Evolutionary conservation across 1,284 basidiomycete species (phyloP).

Genomic region (Neotropicomus parvogracilis): DNA sequence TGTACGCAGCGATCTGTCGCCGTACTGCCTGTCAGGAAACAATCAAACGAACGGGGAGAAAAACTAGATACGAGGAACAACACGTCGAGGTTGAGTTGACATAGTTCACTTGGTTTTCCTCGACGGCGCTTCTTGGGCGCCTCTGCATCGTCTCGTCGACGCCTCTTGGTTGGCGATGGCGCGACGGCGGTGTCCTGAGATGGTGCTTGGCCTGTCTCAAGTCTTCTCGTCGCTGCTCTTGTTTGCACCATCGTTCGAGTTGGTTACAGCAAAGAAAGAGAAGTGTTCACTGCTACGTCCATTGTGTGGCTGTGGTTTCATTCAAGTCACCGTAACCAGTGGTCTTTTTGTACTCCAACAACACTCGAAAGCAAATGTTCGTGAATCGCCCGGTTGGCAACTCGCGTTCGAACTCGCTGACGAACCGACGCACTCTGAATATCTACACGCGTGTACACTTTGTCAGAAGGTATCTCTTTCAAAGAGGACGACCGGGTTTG

Average conservation of each 20-base stretch:
- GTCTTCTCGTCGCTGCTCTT: not conserved
- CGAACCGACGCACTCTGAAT: too few relatives aligned
- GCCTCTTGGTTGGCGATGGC: not conserved
- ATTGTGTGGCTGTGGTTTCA: too few relatives aligned
- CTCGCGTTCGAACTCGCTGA: too few relatives aligned
- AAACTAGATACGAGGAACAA: slow-evolving; percentile 2
- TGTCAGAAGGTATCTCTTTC: too few relatives aligned
- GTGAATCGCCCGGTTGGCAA: too few relatives aligned
- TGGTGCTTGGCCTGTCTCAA: not conserved
- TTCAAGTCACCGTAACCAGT: too few relatives aligned
- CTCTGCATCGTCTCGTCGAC: not conserved
- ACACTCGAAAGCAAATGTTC: too few relatives aligned
- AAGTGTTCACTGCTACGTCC: too few relatives aligned
- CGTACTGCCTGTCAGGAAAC: not conserved
- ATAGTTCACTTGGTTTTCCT: not conserved
- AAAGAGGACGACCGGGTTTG: too few relatives aligned
- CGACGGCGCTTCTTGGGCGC: not conserved
- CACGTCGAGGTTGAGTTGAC: slow-evolving; percentile 14
- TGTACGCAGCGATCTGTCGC: slow-evolving; percentile 2
- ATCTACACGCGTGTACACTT: too few relatives aligned
- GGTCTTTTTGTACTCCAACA: too few relatives aligned
- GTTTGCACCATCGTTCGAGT: slow-evolving; percentile 4
- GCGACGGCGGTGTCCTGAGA: not conserved
- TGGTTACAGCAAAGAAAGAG: not conserved
- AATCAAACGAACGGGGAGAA: too few relatives aligned